phyloP scores from a whole-genome alignment of 345 rosid species.

The Arabis alpina region DNA sequence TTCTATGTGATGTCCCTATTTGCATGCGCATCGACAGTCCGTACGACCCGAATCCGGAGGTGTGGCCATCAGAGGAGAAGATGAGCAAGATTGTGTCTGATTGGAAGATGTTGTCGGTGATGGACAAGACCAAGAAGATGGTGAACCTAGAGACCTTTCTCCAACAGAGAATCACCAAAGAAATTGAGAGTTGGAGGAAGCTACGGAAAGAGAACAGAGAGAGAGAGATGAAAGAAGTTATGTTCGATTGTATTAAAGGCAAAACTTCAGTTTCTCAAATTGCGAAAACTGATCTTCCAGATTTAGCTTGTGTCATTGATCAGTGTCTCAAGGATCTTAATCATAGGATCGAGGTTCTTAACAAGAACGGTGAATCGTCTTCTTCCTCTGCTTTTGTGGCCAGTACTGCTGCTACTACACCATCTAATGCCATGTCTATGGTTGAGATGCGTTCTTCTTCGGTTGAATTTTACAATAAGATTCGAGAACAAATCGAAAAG shows the following conservation, averaged over 20 bases:
- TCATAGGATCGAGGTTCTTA: conserved; percentile 7
- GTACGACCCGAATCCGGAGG: conserved; percentile 45
- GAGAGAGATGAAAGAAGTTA: conserved; percentile 33
- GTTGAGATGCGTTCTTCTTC: conserved; percentile 28
- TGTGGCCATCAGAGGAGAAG: conserved; percentile 52
- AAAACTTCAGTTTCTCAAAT: background rate
- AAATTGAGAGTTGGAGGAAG: background rate
- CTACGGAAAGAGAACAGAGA: conserved; percentile 33
- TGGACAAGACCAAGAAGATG: conserved; percentile 42
- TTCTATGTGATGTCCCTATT: conserved; percentile 60
- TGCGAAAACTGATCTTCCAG: conserved; percentile 30
- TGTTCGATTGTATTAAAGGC: conserved; percentile 38
- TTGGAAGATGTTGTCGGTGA: conserved; percentile 9
- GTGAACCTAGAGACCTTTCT: conserved; percentile 37
- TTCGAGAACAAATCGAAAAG: background rate
- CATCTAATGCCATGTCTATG: conserved; percentile 18
- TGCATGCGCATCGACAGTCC: conserved; percentile 53
- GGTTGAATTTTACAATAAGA: background rate
- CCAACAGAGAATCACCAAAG: conserved; percentile 37
- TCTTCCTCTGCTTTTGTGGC: background rate
- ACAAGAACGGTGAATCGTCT: conserved; percentile 2
- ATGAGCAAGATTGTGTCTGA: conserved; percentile 6
- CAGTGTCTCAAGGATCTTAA: conserved; percentile 35
- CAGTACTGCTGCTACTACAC: background rate
- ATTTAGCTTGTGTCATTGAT: conserved; percentile 29